A percentile compares a stretch with the other conserved stretches of the same genome.
These are phyloP conservation scores for Lepidium campestre DNA, from an alignment of 441 rosid genomes.

Conservation along the genomic window DNA sequence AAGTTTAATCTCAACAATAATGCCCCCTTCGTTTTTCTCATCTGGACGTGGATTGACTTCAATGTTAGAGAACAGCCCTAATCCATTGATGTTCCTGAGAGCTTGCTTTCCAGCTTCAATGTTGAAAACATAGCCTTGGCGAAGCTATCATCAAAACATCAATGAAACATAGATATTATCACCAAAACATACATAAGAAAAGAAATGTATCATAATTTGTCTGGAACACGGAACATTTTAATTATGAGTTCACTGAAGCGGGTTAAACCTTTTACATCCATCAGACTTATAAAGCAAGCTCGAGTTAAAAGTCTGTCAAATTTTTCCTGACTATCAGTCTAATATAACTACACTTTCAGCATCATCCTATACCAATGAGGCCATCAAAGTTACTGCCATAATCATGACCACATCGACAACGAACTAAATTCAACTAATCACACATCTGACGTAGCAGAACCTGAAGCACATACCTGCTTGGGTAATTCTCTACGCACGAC, in stretches of 20 bases:
- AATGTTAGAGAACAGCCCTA: constrained; percentile 78
- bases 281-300: not conserved
- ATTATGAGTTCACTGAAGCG: not conserved
- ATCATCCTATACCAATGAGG: not conserved
- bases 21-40: constrained; percentile 92
- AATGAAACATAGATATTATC: not conserved
- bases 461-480: constrained; percentile 48
- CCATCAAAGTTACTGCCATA: not conserved
- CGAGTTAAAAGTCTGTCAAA: not conserved
- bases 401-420: not conserved
- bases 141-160: constrained; percentile 45
- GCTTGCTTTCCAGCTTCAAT: constrained; percentile 94
- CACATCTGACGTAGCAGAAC: not conserved
- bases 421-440: not conserved
- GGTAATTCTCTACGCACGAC: constrained; percentile 88
- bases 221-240: not conserved
- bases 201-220: not conserved
- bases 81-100: constrained; percentile 70
- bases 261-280: not conserved
- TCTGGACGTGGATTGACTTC: constrained; percentile 93
- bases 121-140: constrained; percentile 79
- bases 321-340: not conserved
- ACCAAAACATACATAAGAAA: constrained; percentile 4
- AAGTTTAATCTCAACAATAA: constrained; percentile 90
- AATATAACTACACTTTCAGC: not conserved